Percentiles rank a stretch among this genome's conserved stretches.
Evolutionary conservation across 768 basidiomycete species (phyloP).

Genomic region (Leucocoprinus sp.): DNA sequence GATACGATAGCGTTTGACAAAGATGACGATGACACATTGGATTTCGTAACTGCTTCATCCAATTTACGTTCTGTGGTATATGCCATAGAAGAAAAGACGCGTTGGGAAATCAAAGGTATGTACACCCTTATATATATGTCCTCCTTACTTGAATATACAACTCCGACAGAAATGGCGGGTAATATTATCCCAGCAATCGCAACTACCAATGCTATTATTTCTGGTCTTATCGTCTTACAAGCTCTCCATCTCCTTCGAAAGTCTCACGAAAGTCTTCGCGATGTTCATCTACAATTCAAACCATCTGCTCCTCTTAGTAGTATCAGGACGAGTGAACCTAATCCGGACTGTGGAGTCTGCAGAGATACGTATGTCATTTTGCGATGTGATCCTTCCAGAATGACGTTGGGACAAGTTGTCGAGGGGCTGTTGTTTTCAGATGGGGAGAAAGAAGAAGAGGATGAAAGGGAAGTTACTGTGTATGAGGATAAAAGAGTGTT

Average conservation of each 20-base stretch:
- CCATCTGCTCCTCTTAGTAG: constrained; percentile 70
- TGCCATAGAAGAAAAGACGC: constrained; percentile 79
- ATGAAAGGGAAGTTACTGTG: constrained; percentile 61
- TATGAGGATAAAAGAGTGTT: constrained; percentile 83
- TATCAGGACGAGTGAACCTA: constrained; percentile 59
- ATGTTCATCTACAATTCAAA: constrained; percentile 75
- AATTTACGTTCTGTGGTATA: constrained; percentile 91
- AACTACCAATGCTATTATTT: constrained; percentile 96
- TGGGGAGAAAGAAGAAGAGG: too few species aligned
- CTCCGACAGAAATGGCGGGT: constrained; percentile 86
- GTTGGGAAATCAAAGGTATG: constrained; percentile 95
- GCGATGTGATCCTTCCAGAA: constrained; percentile 61
- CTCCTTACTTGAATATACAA: too few species aligned
- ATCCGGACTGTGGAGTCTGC: constrained; percentile 77
- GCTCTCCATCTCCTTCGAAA: constrained; percentile 76
- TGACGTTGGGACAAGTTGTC: constrained; percentile 68
- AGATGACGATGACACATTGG: constrained; percentile 93
- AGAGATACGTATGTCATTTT: constrained; percentile 74
- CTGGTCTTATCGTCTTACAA: constrained; percentile 91
- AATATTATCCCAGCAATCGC: constrained; percentile 99
- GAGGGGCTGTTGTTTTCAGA: constrained; percentile 56
- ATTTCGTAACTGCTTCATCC: constrained; percentile 92
- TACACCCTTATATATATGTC: not conserved
- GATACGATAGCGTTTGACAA: constrained; percentile 88
- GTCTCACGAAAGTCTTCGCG: constrained; percentile 52